These are phyloP conservation scores for Phoma herbarum DNA, from an alignment of 2,329 filamentous ascomycete genomes.

Conservation along the genomic window DNA sequence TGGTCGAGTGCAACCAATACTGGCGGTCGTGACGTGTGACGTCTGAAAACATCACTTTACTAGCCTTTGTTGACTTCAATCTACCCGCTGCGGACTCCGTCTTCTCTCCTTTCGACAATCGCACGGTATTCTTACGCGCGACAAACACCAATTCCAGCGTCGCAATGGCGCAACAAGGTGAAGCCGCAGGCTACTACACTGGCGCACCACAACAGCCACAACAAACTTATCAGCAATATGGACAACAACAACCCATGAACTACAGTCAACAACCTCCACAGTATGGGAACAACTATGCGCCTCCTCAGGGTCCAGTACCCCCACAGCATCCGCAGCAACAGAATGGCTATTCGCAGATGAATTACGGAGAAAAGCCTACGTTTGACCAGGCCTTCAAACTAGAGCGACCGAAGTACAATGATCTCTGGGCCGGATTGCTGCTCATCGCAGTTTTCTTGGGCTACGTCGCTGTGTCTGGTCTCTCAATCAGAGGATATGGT, in stretches of 20 bases:
- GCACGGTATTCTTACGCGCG: not conserved
- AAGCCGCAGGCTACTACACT: slow-evolving; percentile 53
- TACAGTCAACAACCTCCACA: slow-evolving; percentile 46
- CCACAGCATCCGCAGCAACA: slow-evolving; percentile 33
- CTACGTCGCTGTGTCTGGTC: slow-evolving; percentile 77
- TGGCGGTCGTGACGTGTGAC: slow-evolving; percentile 27
- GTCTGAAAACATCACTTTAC: slow-evolving; percentile 22
- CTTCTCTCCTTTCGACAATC: not conserved
- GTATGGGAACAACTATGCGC: slow-evolving; percentile 44
- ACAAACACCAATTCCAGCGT: slow-evolving; percentile 3
- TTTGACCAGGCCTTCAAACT: slow-evolving; percentile 88
- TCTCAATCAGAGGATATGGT: slow-evolving; percentile 77
- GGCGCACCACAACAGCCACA: slow-evolving; percentile 33
- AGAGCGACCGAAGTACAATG: slow-evolving; percentile 85
- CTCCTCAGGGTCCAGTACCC: slow-evolving; percentile 36
- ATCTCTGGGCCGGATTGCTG: slow-evolving; percentile 86
- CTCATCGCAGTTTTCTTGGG: slow-evolving; percentile 76
- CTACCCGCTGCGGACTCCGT: slow-evolving; percentile 3
- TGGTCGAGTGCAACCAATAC: slow-evolving; percentile 14
- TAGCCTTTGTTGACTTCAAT: slow-evolving; percentile 17
- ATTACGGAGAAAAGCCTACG: slow-evolving; percentile 54
- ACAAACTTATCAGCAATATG: slow-evolving; percentile 35
- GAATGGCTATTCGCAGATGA: slow-evolving; percentile 38
- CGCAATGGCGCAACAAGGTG: slow-evolving; percentile 46
- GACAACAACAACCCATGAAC: slow-evolving; percentile 27